Conservation (phyloP, 805 yeast genomes). For the Yarrowia porcina region DNA sequence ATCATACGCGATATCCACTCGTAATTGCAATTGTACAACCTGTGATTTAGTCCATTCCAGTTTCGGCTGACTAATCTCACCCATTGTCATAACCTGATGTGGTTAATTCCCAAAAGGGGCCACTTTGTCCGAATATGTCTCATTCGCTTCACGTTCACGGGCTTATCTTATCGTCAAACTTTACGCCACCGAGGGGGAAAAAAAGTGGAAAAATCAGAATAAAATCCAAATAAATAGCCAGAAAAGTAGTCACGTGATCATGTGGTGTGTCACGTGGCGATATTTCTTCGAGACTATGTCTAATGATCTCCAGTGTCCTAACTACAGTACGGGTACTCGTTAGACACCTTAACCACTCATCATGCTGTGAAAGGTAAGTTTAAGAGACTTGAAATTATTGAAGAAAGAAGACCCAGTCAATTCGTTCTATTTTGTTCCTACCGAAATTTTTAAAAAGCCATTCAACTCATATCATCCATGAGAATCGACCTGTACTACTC, state of each 20-base stretch:
- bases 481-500: background rate
- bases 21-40: too few species aligned
- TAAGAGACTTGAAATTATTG: too few species aligned
- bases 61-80: background rate
- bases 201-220: background rate
- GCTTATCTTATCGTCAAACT: constrained; percentile 6
- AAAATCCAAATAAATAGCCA: background rate
- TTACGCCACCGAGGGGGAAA: constrained; percentile 21
- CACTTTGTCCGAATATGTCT: too few species aligned
- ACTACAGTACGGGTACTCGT: too few species aligned
- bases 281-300: too few species aligned
- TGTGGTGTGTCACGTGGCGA: background rate
- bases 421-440: background rate
- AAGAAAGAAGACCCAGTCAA: too few species aligned
- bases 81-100: background rate
- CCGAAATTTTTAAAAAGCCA: background rate
- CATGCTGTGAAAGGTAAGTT: too few species aligned
- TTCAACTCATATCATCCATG: background rate
- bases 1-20: too few species aligned
- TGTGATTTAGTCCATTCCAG: too few species aligned
- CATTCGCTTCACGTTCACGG: background rate
- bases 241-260: background rate
- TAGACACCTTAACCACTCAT: too few species aligned
- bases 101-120: background rate
- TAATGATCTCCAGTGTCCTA: too few species aligned